Percentiles rank a stretch among this genome's conserved stretches.
Evolutionary conservation across 495 filamentous ascomycete genomes (phyloP).

Genomic region (Staphylotrichum longicolle): DNA sequence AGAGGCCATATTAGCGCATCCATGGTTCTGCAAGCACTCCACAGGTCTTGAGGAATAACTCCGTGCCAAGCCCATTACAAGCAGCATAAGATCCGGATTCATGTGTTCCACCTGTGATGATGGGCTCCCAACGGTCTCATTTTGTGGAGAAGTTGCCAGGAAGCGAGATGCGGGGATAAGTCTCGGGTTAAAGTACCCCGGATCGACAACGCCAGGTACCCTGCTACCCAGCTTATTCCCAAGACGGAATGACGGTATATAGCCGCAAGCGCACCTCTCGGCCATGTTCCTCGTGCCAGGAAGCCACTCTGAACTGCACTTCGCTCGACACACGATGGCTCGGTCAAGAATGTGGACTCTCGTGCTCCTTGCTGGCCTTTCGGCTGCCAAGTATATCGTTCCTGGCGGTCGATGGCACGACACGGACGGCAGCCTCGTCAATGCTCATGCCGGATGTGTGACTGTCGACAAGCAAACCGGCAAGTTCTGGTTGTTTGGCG

Average conservation of each 20-base stretch:
- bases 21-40: too few species aligned
- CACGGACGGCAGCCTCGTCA: slow-evolving; percentile 42
- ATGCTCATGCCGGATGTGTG: slow-evolving; percentile 44
- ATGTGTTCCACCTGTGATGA: too few species aligned
- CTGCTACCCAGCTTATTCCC: background rate
- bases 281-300: background rate
- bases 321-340: background rate
- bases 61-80: too few species aligned
- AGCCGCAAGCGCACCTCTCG: background rate
- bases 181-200: slow-evolving; percentile 14
- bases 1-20: too few species aligned
- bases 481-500: slow-evolving; percentile 47
- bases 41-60: too few species aligned
- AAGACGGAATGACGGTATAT: background rate
- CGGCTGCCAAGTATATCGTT: slow-evolving; percentile 42
- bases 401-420: slow-evolving; percentile 47
- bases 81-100: too few species aligned
- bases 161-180: background rate
- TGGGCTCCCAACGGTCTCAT: too few species aligned
- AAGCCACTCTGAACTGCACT: background rate
- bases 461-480: slow-evolving; percentile 37
- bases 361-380: slow-evolving; percentile 12
- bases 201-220: background rate
- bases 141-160: background rate
- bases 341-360: background rate